These are phyloP conservation scores for Penicillium herquei DNA, from an alignment of 495 filamentous ascomycete genomes.

Conservation along the genomic window DNA sequence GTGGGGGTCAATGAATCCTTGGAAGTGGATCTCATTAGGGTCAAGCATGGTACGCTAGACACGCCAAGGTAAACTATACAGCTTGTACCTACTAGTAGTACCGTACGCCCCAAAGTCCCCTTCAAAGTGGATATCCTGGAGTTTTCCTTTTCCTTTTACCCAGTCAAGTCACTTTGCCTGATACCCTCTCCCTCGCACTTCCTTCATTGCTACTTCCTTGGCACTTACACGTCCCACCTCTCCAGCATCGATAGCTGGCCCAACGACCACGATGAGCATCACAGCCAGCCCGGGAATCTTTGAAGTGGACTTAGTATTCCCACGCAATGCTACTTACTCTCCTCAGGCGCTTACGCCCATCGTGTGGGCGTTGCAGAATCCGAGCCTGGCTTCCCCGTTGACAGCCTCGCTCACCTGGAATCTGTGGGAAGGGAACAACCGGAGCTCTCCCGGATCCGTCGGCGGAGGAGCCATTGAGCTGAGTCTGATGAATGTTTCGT, in stretches of 20 bases:
- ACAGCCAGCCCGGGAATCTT: background rate
- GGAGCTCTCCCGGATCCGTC: background rate
- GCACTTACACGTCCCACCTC: background rate
- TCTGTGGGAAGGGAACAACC: conserved; percentile 2
- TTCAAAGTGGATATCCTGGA: background rate
- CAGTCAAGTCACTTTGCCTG: background rate
- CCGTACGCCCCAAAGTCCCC: background rate
- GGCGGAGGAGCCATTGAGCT: background rate
- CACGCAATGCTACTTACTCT: conserved; percentile 4
- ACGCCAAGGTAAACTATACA: background rate
- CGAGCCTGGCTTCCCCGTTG: background rate
- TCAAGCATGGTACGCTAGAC: too few relatives aligned
- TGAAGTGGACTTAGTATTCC: conserved; percentile 5
- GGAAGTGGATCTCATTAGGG: too few relatives aligned
- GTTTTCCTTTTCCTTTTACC: background rate
- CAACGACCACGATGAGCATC: background rate
- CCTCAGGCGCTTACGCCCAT: conserved; percentile 1
- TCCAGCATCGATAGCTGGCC: background rate
- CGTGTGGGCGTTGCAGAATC: conserved; percentile 1
- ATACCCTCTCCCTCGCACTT: background rate
- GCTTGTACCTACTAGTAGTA: background rate
- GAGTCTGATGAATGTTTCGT: background rate
- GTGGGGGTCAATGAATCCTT: background rate
- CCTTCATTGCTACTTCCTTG: background rate
- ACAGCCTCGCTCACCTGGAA: background rate